These are phyloP conservation scores for Diplodia scrobiculata DNA, from an alignment of 2,329 filamentous ascomycete species.

Conservation along the genomic window DNA sequence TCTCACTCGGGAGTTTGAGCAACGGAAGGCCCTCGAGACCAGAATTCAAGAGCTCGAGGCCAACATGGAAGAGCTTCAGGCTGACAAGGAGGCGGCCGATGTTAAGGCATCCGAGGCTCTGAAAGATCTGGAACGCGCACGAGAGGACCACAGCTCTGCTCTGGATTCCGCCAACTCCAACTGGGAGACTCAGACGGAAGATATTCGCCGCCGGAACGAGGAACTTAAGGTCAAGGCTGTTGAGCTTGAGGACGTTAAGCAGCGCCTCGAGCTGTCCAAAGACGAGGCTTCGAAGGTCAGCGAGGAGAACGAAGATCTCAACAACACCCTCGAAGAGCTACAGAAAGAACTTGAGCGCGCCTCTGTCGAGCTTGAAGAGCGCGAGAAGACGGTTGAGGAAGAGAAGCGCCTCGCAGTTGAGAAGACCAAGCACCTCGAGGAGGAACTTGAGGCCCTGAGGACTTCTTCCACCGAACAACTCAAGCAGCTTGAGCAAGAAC, in stretches of 20 bases:
- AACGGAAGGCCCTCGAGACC: conserved; percentile 27
- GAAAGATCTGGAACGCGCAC: conserved; percentile 13
- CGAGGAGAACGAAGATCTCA: conserved; percentile 27
- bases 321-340: conserved; percentile 19
- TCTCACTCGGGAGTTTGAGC: conserved; percentile 27
- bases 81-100: conserved; percentile 27
- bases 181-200: conserved; percentile 24
- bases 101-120: conserved; percentile 24
- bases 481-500: conserved; percentile 16
- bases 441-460: conserved; percentile 16
- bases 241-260: conserved; percentile 27
- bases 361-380: conserved; percentile 21
- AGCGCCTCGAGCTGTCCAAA: conserved; percentile 26
- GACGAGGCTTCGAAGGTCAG: conserved; percentile 17
- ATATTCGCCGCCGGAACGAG: conserved; percentile 24
- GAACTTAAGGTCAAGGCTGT: conserved; percentile 29
- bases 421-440: conserved; percentile 22
- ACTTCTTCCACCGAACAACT: conserved; percentile 16
- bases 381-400: conserved; percentile 23
- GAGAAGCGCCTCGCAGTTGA: conserved; percentile 23
- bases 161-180: conserved; percentile 13
- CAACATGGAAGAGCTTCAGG: conserved; percentile 26
- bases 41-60: conserved; percentile 27
- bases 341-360: conserved; percentile 27
- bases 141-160: conserved; percentile 12